These are phyloP conservation scores for Termitomyces sp. DNA, from an alignment of 768 basidiomycete species.

Conservation along the genomic window DNA sequence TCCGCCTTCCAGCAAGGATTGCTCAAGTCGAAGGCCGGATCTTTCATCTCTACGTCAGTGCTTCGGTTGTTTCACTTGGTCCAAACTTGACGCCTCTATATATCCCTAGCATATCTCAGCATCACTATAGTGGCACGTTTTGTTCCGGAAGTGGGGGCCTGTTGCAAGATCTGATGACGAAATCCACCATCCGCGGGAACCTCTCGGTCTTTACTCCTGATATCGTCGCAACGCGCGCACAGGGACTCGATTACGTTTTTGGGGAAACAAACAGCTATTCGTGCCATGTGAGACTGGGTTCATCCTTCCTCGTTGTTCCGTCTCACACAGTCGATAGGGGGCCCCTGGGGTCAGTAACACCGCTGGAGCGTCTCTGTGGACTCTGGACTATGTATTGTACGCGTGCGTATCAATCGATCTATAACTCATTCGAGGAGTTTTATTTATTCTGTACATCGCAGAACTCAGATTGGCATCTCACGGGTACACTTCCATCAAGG, in stretches of 20 bases:
- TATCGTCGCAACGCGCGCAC: conserved; percentile 39
- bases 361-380: conserved; percentile 67
- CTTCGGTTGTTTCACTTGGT: background rate
- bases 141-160: conserved; percentile 48
- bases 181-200: conserved; percentile 51
- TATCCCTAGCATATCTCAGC: conserved; percentile 43
- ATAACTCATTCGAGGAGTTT: background rate
- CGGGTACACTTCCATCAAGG: conserved; percentile 62
- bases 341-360: conserved; percentile 58
- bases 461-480: conserved; percentile 37
- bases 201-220: conserved; percentile 46
- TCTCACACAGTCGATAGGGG: conserved; percentile 22
- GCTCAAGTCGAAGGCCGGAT: conserved; percentile 36
- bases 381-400: conserved; percentile 58
- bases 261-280: conserved; percentile 57
- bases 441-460: background rate
- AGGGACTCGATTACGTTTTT: conserved; percentile 52
- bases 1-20: conserved; percentile 49
- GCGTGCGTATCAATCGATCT: conserved; percentile 26
- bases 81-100: background rate
- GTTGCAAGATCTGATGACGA: conserved; percentile 62
- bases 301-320: background rate
- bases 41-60: conserved; percentile 46
- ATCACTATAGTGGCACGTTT: conserved; percentile 55
- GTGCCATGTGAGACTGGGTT: conserved; percentile 27